phyloP scores from a whole-genome alignment of 345 rosid species.

The Bruguiera sexangula region DNA sequence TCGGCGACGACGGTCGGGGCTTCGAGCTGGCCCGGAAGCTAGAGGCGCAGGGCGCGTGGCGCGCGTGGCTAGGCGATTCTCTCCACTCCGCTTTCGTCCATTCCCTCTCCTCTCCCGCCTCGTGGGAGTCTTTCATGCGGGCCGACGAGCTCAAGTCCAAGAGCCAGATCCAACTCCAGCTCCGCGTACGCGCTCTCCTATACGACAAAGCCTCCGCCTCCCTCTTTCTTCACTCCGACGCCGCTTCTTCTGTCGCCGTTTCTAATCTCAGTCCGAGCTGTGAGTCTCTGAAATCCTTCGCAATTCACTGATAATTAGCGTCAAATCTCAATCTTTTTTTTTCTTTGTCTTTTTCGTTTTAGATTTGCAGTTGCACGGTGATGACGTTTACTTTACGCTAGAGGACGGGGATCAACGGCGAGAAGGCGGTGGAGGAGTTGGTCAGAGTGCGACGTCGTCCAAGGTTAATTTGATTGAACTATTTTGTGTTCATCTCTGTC shows the following conservation, averaged over 20 bases:
- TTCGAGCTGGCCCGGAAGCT: constrained; percentile 79
- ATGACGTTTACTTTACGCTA: constrained; percentile 71
- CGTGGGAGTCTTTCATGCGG: constrained; percentile 84
- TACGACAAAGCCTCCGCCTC: constrained; percentile 75
- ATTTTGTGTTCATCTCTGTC: background rate
- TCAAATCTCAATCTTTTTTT: background rate
- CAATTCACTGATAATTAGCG: background rate
- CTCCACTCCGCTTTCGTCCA: constrained; percentile 46
- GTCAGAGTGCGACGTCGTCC: constrained; percentile 30
- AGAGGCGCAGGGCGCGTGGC: constrained; percentile 71
- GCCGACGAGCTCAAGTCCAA: constrained; percentile 64
- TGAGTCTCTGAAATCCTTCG: constrained; percentile 20
- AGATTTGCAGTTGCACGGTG: constrained; percentile 89
- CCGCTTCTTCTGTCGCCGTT: constrained; percentile 42
- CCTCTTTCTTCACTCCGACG: constrained; percentile 56
- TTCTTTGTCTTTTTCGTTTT: constrained; percentile 8
- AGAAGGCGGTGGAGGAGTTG: constrained; percentile 34
- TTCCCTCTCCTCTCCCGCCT: constrained; percentile 59
- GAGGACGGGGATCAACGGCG: constrained; percentile 58
- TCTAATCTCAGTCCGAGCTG: constrained; percentile 73
- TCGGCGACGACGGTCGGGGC: constrained; percentile 90
- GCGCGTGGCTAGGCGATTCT: constrained; percentile 82
- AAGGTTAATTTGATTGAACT: constrained; percentile 38
- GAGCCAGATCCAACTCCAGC: constrained; percentile 84
- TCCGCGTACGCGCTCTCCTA: constrained; percentile 82